Conservation (phyloP, 768 basidiomycete species). For the Trametes cinnabarina region DNA sequence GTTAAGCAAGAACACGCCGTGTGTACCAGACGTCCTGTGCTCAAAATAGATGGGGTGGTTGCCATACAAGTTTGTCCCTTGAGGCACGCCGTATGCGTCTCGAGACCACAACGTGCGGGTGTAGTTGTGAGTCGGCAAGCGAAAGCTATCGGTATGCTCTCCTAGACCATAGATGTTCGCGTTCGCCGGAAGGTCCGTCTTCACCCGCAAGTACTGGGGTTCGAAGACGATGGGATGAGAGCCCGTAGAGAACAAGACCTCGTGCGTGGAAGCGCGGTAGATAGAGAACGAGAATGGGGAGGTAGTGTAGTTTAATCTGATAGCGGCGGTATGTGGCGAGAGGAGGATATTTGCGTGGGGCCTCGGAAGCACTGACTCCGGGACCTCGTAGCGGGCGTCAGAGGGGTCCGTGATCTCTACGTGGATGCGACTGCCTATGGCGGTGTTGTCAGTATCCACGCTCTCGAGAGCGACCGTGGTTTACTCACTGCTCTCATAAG, state of each 20-base stretch:
- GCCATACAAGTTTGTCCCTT: slow-evolving; percentile 65
- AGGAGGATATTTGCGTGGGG: slow-evolving; percentile 35
- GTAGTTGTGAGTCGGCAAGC: slow-evolving; percentile 43
- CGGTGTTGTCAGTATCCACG: background rate
- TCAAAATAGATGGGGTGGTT: slow-evolving; percentile 75
- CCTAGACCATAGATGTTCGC: slow-evolving; percentile 80
- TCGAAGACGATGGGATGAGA: slow-evolving; percentile 69
- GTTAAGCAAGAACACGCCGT: slow-evolving; percentile 68
- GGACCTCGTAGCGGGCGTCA: slow-evolving; percentile 58
- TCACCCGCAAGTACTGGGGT: slow-evolving; percentile 72
- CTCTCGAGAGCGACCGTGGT: background rate
- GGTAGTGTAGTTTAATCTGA: slow-evolving; percentile 58
- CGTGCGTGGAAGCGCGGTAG: slow-evolving; percentile 44
- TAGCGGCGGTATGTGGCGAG: slow-evolving; percentile 36
- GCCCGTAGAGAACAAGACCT: slow-evolving; percentile 61
- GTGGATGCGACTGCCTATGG: slow-evolving; percentile 53
- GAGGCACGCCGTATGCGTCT: slow-evolving; percentile 59
- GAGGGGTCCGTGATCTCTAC: slow-evolving; percentile 58
- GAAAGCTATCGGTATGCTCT: slow-evolving; percentile 69
- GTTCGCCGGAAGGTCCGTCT: slow-evolving; percentile 54
- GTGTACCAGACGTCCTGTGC: slow-evolving; percentile 61
- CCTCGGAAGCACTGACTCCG: slow-evolving; percentile 57
- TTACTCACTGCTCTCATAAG: slow-evolving; percentile 54
- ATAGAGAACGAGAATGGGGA: slow-evolving; percentile 64
- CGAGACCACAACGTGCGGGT: slow-evolving; percentile 62